Evolutionary conservation across 2,329 filamentous ascomycete species (phyloP).

Genomic region (Dothistroma pini): DNA sequence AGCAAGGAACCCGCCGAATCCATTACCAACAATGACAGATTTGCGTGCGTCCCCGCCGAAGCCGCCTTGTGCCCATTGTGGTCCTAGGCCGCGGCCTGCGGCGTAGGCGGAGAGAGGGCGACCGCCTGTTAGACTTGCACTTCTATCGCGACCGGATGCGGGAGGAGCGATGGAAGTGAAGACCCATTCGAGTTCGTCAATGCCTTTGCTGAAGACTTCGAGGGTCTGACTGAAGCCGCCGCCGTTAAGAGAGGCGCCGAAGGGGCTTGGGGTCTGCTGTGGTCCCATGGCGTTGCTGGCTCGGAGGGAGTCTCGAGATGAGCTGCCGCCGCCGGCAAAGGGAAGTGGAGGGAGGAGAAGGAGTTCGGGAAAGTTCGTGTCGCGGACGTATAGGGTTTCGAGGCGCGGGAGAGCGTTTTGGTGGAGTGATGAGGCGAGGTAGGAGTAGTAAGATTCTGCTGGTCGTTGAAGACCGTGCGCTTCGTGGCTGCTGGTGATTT

Average conservation of each 20-base stretch:
- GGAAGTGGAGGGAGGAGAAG: constrained; percentile 68
- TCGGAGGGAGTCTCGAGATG: constrained; percentile 10
- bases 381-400: constrained; percentile 76
- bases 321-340: constrained; percentile 43
- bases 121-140: constrained; percentile 32
- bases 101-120: constrained; percentile 46
- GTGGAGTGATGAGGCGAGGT: constrained; percentile 79
- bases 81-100: constrained; percentile 47
- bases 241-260: constrained; percentile 16
- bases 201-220: constrained; percentile 63
- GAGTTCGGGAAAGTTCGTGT: constrained; percentile 75
- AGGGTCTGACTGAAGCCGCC: constrained; percentile 52
- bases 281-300: constrained; percentile 36
- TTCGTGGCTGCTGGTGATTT: constrained; percentile 64
- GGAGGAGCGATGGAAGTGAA: constrained; percentile 58
- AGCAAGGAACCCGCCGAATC: constrained; percentile 63
- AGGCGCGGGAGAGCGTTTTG: constrained; percentile 70
- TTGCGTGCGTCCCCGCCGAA: constrained; percentile 55
- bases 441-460: constrained; percentile 69
- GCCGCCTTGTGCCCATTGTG: constrained; percentile 49
- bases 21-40: constrained; percentile 63
- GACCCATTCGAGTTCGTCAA: constrained; percentile 65
- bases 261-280: neutral
- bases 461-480: constrained; percentile 56
- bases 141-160: constrained; percentile 37